Evolutionary conservation across 2,329 filamentous ascomycete species (phyloP).

Genomic region (Chaetomiaceae sp.): DNA sequence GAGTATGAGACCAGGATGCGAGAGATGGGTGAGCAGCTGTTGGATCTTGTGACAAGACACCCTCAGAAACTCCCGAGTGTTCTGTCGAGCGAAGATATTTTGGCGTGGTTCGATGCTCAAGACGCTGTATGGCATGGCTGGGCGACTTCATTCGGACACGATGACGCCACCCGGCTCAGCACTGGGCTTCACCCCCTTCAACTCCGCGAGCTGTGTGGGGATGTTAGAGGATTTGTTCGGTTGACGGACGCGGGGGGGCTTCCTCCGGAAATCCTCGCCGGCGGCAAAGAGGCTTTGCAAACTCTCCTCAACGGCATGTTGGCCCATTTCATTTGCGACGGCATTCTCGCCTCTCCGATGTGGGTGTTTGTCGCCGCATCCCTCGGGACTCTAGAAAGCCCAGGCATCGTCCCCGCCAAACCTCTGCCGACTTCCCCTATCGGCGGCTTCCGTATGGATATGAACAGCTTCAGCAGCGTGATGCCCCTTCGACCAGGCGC

Average conservation of each 20-base stretch:
- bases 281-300: constrained; percentile 7
- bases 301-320: constrained; percentile 13
- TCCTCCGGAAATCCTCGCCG: not conserved
- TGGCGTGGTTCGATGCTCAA: constrained; percentile 10
- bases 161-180: constrained; percentile 1
- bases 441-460: constrained; percentile 10
- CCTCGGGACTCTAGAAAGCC: constrained; percentile 6
- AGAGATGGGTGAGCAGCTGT: constrained; percentile 11
- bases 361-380: constrained; percentile 11
- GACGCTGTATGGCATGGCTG: constrained; percentile 7
- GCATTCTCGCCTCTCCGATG: constrained; percentile 4
- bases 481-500: not conserved
- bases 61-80: not conserved
- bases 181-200: constrained; percentile 13
- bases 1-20: constrained; percentile 11
- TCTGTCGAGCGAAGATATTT: constrained; percentile 11
- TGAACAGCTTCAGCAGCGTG: constrained; percentile 1
- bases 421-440: not conserved
- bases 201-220: constrained; percentile 9
- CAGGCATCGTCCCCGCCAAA: not conserved
- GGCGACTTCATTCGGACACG: constrained; percentile 3
- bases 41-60: constrained; percentile 1
- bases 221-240: constrained; percentile 10
- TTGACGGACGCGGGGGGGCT: constrained; percentile 2
- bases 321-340: constrained; percentile 13